phyloP scores from a whole-genome alignment of 148 eudicot genomes.

The Vaccinium macrocarpon region DNA sequence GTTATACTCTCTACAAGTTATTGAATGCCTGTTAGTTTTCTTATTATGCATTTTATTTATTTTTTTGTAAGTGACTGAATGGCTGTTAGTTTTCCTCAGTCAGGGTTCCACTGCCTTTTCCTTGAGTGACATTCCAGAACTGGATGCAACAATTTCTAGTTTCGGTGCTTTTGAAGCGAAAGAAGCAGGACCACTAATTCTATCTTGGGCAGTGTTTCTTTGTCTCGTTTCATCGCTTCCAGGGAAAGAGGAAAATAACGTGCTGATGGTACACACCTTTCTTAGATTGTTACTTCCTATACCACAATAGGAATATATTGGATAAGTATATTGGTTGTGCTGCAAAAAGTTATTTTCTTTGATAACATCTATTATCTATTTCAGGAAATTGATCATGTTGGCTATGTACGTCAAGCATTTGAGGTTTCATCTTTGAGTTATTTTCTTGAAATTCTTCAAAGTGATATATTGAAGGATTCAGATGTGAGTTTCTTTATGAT shows the following conservation, averaged over 20 bases:
- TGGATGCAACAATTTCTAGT: constrained; percentile 66
- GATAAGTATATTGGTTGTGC: constrained; percentile 18
- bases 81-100: constrained; percentile 37
- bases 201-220: constrained; percentile 90
- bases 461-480: constrained; percentile 67
- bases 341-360: neutral
- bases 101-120: constrained; percentile 64
- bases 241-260: constrained; percentile 47
- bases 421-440: constrained; percentile 68
- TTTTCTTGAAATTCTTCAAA: constrained; percentile 73
- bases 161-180: constrained; percentile 56
- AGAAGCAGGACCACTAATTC: constrained; percentile 82
- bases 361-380: neutral
- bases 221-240: constrained; percentile 82
- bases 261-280: constrained; percentile 48
- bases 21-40: neutral
- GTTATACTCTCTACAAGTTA: neutral
- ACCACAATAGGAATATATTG: neutral
- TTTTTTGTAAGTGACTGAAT: neutral
- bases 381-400: constrained; percentile 90
- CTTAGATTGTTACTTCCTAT: constrained; percentile 7
- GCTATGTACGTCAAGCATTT: constrained; percentile 88
- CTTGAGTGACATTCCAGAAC: constrained; percentile 56
- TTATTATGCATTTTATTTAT: neutral
- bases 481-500: constrained; percentile 56